phyloP scores from a whole-genome alignment of 2,329 filamentous ascomycete species.

The Emergomyces orientalis region DNA sequence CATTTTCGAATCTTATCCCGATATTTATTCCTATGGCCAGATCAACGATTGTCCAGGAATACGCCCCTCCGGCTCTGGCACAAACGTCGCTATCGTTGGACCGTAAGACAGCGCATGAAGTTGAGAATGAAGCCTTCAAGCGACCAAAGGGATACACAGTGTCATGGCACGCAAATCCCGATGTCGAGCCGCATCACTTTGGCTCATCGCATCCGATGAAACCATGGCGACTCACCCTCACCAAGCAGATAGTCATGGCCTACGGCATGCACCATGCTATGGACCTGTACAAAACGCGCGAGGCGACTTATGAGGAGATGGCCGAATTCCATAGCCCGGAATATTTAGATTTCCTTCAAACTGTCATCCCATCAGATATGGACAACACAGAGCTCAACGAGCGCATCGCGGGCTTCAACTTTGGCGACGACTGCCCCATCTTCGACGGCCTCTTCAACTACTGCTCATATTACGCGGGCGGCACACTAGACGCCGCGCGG shows the following conservation, averaged over 20 bases:
- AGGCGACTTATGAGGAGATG: slow-evolving; percentile 80
- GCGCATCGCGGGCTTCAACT: slow-evolving; percentile 61
- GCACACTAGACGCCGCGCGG: slow-evolving; percentile 79
- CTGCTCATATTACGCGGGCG: slow-evolving; percentile 85
- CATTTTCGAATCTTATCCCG: background rate
- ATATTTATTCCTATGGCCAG: slow-evolving; percentile 36
- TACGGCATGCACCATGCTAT: slow-evolving; percentile 96
- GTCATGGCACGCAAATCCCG: slow-evolving; percentile 89
- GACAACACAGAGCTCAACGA: slow-evolving; percentile 53
- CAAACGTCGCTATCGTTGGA: slow-evolving; percentile 39
- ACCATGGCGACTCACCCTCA: slow-evolving; percentile 89
- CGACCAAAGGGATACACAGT: slow-evolving; percentile 80
- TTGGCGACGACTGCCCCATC: slow-evolving; percentile 89
- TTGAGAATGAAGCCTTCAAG: slow-evolving; percentile 58
- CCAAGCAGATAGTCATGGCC: slow-evolving; percentile 86
- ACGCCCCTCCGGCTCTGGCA: slow-evolving; percentile 33
- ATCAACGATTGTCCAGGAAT: slow-evolving; percentile 42
- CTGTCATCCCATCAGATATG: slow-evolving; percentile 60
- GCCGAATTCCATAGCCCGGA: slow-evolving; percentile 77
- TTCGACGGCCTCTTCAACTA: slow-evolving; percentile 96
- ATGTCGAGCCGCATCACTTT: slow-evolving; percentile 95
- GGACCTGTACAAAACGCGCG: slow-evolving; percentile 81
- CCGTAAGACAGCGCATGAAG: slow-evolving; percentile 45
- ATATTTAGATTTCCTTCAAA: slow-evolving; percentile 81
- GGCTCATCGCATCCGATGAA: slow-evolving; percentile 98